Base-by-base conservation (phyloP, 768 basidiomycete species). In the Phylloporus sp. region DNA sequence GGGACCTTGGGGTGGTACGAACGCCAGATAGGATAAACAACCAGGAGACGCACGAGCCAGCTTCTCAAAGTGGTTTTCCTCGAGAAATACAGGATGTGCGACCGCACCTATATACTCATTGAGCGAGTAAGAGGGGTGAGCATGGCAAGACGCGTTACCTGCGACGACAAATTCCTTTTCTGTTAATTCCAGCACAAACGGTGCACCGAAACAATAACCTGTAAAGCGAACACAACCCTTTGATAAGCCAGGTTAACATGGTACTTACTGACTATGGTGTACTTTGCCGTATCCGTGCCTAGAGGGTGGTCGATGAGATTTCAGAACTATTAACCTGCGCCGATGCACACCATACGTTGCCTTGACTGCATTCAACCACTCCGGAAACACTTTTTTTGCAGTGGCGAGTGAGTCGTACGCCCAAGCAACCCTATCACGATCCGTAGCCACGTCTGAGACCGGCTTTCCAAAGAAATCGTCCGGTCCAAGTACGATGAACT, bases 391-490 rank as follows among this genome's bases (percentile, higher is more conserved):
- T 24, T 70, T 62, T 6, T 45, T 56, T 1, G 82, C 76, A 5
- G 66, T 64, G 18, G 55, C 59, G 11, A 63, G 65, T 3, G 61
- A 54, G 7, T 58, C 66, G 0, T 46, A 41, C 13, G 75, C 58
- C 80, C 81, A 84, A 1, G 65, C 70, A 0, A 20, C 2, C 32
- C 65, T 64, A 49, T 80, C 72, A 1, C 2, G 3, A 5, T 27
- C 57, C 4, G 60, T 52, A 11, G 71, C 66, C 52, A 77, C 69
- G 4, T 64, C 56, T 28, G 73, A 56, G 4, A 80, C 54, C 5
- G 72, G 61, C 40, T 76, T 72, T 6, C 82, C 81, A 50, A 80
- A 74, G 65, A 85, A 80, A 57, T 82, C 85, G 56, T 86, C 84
- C 7, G 79, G 71, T 2, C 80, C 82, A 7, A 84, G 61, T 1